Conservation (phyloP, 257 asterid genomes). For the Ilex aquifolium region DNA sequence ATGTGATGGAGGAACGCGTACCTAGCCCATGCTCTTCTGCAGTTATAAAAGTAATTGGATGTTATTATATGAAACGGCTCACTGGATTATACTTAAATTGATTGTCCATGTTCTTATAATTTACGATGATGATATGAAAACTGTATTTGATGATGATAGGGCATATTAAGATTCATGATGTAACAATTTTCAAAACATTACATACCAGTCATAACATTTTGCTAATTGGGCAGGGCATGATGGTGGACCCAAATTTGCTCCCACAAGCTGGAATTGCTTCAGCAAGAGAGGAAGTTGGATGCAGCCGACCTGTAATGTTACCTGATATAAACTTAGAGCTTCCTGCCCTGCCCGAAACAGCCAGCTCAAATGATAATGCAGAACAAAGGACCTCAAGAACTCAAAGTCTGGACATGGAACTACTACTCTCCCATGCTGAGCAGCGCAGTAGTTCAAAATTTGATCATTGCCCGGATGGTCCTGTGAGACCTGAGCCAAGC, state of each 20-base stretch:
- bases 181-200: too few species aligned
- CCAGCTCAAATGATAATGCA: constrained; percentile 23
- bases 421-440: constrained; percentile 38
- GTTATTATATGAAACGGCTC: too few species aligned
- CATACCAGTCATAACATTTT: background rate
- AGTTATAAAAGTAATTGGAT: too few species aligned
- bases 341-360: constrained; percentile 33
- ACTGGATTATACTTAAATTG: too few species aligned
- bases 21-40: too few species aligned
- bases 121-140: too few species aligned
- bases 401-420: constrained; percentile 71
- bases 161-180: too few species aligned
- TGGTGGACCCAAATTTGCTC: constrained; percentile 1
- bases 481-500: constrained; percentile 34
- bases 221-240: constrained; percentile 21
- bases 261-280: constrained; percentile 8
- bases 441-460: constrained; percentile 30
- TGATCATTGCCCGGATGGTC: constrained; percentile 7
- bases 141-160: too few species aligned
- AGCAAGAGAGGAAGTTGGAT: constrained; percentile 20
- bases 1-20: too few species aligned
- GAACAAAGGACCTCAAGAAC: constrained; percentile 61
- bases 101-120: too few species aligned
- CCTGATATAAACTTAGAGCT: constrained; percentile 48
- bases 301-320: background rate